A percentile compares a stretch with the other conserved stretches of the same genome.
Evolutionary conservation across 306 rosid species (phyloP).

Genomic region (Urtica urens): DNA sequence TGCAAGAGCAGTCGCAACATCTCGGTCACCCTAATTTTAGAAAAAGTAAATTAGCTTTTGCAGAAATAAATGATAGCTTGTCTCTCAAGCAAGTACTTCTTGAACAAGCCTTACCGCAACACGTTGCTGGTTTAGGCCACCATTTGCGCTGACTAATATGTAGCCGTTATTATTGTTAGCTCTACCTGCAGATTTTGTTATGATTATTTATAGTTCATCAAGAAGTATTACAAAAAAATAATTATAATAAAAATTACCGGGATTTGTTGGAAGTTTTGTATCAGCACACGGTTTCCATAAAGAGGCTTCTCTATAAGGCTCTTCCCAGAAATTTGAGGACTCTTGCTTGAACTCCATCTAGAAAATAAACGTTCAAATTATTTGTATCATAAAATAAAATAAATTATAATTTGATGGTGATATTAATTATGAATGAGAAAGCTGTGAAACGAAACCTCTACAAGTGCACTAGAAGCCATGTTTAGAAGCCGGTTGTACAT

Average conservation of each 20-base stretch:
- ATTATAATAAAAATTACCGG: no score
- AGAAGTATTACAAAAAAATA: no score
- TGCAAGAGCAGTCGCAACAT: conserved; percentile 34
- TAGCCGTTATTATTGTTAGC: conserved; percentile 52
- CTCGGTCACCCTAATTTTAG: conserved; percentile 25
- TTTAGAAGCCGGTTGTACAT: conserved; percentile 72
- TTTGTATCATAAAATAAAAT: background rate
- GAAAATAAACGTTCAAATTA: conserved; percentile 14
- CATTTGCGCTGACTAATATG: conserved; percentile 82
- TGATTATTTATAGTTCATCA: no score
- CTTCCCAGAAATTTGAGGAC: conserved; percentile 53
- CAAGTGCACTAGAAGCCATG: conserved; percentile 60
- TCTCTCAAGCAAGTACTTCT: background rate
- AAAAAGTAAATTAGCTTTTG: background rate
- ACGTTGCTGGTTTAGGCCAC: conserved; percentile 96
- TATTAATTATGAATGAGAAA: no score
- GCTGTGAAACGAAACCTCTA: conserved; percentile 42
- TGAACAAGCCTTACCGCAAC: conserved; percentile 74
- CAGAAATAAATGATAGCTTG: background rate
- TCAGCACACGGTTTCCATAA: conserved; percentile 80
- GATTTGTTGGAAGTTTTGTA: conserved; percentile 27
- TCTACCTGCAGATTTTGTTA: no score
- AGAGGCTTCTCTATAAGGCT: conserved; percentile 45
- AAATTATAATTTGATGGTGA: conserved; percentile 1
- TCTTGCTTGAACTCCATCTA: conserved; percentile 65